These are phyloP conservation scores for Salicornia ramosissima DNA, from an alignment of 148 eudicot species.

Conservation along the genomic window DNA sequence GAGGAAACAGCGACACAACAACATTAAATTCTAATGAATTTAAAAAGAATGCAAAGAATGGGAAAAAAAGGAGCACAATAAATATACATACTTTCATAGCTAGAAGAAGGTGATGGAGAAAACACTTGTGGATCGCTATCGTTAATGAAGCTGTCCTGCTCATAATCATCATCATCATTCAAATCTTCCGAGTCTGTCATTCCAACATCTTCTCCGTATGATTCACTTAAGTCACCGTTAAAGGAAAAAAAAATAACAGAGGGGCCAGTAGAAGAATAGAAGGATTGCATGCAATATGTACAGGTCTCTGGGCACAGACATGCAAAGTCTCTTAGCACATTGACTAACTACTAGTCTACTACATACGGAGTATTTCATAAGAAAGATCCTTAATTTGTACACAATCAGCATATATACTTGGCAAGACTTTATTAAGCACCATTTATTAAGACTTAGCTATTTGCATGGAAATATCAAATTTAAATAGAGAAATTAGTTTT, in stretches of 20 bases:
- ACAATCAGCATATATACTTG: not conserved
- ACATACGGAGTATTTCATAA: no score
- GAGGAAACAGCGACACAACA: not conserved
- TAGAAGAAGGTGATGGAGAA: constrained; percentile 45
- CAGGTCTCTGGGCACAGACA: not conserved
- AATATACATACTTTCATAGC: constrained; percentile 38
- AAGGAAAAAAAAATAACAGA: constrained; percentile 19
- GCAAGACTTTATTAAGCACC: not conserved
- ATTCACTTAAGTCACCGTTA: constrained; percentile 53
- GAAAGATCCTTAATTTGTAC: no score
- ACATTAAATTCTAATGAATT: no score
- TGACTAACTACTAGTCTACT: no score
- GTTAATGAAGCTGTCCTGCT: constrained; percentile 82
- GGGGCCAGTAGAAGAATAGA: not conserved
- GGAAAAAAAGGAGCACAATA: not conserved
- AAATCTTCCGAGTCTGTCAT: constrained; percentile 34
- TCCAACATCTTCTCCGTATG: constrained; percentile 81
- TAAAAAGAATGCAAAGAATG: not conserved
- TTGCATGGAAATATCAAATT: not conserved
- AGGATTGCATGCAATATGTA: not conserved
- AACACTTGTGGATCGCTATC: constrained; percentile 42
- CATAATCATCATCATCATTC: constrained; percentile 68
- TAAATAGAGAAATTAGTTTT: not conserved
- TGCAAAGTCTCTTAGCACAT: no score
- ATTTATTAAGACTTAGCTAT: not conserved